Base-by-base conservation (phyloP, 1,139 yeast genomes). In the Debaryomycetaceae sp. region DNA sequence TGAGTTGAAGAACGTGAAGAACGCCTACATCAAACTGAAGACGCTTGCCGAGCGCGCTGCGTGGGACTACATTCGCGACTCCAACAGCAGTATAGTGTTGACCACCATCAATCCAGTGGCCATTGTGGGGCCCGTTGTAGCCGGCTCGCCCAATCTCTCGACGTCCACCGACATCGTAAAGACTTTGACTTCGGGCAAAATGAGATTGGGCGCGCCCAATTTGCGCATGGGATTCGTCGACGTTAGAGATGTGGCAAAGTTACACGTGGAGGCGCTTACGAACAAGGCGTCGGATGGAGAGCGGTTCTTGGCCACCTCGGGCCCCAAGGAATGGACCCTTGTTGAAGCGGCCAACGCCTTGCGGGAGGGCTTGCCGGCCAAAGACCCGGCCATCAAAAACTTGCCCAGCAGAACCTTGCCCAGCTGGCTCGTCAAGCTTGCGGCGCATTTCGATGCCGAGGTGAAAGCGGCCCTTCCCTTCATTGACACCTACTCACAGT, bases 181-280 rank as follows among this genome's bases (percentile, higher is more conserved):
- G 23, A 19, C 7, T 2, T 6, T 36, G 3, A 14, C 30, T 10
- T 14, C 16, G 5, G 39, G 38, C 4, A 29, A 28, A 10, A 12
- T 20, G 2, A 32, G 30, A 18, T 14, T 25, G 25, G 37, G 36
- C 8, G 30, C 23, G 18, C 36, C 37, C 5, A 24, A 28, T 16
- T 10, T 29, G 17, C 15, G 16, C 6, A 13, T 34, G 12, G 33
- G 36, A 7, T 7, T 23, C 7, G 37, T 47, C 12, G 54, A 49
- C 32, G 51, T 47, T 7, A 37, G 51, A 22, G 53, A 49, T 18
- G 37, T 45, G 5, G 49, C 53, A 3, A 29, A 34, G 14, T 37
- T 43, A 11, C 46, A 41, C 25, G 35, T 42, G 11, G 35, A 25
- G 6, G 44, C 49, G 1, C 30, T 40, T 10, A 39, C 31, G 11